Conservation (phyloP, 257 asterid species). For the Nicotiana sylvestris region DNA sequence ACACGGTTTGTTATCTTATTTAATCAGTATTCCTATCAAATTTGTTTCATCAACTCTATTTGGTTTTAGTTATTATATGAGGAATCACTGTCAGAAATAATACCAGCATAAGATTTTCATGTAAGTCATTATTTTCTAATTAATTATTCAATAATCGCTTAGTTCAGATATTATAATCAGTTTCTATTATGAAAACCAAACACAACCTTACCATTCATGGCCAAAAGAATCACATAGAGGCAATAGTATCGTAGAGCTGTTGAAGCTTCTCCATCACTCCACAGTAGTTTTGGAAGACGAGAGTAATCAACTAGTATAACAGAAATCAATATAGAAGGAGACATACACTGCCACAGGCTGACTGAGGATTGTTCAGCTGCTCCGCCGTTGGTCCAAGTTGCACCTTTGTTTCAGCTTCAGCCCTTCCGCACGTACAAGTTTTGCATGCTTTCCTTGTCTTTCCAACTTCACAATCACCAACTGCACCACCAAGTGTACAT, state of each 20-base stretch:
- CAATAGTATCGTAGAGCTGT: constrained; percentile 74
- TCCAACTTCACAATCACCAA: constrained; percentile 88
- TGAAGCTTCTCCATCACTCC: constrained; percentile 99
- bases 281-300: constrained; percentile 9
- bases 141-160: not conserved
- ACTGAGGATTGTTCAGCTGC: constrained; percentile 77
- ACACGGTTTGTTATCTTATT: not conserved
- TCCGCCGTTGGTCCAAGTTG: constrained; percentile 77
- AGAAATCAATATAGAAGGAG: not conserved
- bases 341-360: constrained; percentile 94
- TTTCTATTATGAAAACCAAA: not conserved
- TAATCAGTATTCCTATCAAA: not conserved
- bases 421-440: constrained; percentile 90
- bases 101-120: no score
- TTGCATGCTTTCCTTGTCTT: constrained; percentile 88
- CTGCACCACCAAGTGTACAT: constrained; percentile 14
- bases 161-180: not conserved
- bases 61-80: not conserved
- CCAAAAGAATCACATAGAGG: constrained; percentile 76
- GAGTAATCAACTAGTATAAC: not conserved
- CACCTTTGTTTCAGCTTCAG: constrained; percentile 84
- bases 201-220: constrained; percentile 73
- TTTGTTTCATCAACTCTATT: not conserved
- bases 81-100: no score
- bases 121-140: no score